Evolutionary conservation across 2,329 filamentous ascomycete genomes (phyloP), one percentile per base, ranked within the genome.

Genomic region (Botrytis squamosa): DNA sequence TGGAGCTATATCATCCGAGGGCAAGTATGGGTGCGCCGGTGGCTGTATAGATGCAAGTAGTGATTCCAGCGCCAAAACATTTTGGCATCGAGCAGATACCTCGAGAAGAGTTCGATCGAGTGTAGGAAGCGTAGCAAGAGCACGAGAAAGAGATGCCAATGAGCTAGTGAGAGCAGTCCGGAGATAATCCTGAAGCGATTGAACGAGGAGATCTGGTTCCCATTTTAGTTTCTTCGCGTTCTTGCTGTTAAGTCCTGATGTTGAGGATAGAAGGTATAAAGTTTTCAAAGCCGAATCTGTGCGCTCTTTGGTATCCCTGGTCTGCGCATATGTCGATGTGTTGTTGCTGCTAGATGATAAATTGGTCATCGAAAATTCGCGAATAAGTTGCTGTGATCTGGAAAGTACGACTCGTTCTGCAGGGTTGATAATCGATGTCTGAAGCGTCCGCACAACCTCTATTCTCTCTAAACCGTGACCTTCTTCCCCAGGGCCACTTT

Each of bases 21-120:
- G 82, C 3, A 95, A 81, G 0, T 93, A 84, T 0, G 93, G 91
- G 79, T 97, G 93, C 0, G 82, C 62, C 0, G 94, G 92, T 0
- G 91, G 85, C 77, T 90, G 91, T 4, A 89, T 91, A 5, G 86
- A 85, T 68, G 90, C 89, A 10, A 98, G 88, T 3, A 98, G 88
- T 1, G 90, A 85, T 83, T 97, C 94, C 4, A 98, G 85, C 0
- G 94, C 93, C n/a, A 97, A 90, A 57, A 98, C 89, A 80, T 97
- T 97, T 81, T 97, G 95, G 80, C 95, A 98, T 64, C 93, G 88
- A 8, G 91, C 90, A 10, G 93, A 92, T 36, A 97, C 90, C 79
- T 98, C 96, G 25, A 89, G 85, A 1, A 98, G 86, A 0, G 94
- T 92, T 70, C 93, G 89, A 66, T 98, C 95, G 44, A 98, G 86